These are phyloP conservation scores for Cyclotella distinguenda DNA, from an alignment of 108 stramenopile species.

Conservation along the genomic window DNA sequence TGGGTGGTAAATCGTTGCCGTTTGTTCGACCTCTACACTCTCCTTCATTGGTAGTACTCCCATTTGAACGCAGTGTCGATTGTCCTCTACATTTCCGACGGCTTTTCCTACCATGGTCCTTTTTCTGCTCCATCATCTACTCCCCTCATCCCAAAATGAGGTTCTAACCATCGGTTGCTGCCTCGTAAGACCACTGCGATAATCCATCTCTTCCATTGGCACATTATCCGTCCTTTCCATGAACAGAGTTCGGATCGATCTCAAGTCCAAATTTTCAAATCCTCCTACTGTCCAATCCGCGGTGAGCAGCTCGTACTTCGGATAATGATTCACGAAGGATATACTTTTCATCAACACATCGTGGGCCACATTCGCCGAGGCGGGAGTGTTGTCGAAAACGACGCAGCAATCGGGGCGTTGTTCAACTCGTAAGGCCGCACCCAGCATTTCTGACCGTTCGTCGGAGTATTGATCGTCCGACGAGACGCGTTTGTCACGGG, in stretches of 20 bases:
- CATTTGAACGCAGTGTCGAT: no score
- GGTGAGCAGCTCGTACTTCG: conserved; percentile 67
- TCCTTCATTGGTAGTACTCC: no score
- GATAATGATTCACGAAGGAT: conserved; percentile 58
- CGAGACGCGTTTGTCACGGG: conserved; percentile 61
- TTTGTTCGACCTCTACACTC: no score
- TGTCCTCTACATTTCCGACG: no score
- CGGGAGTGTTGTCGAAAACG: conserved; percentile 70
- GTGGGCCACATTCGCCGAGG: conserved; percentile 55
- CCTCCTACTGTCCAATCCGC: conserved; percentile 62
- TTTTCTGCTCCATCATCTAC: no score
- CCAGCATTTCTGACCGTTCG: conserved; percentile 64
- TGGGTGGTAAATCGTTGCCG: no score
- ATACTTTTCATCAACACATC: conserved; percentile 77
- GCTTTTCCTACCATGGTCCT: no score
- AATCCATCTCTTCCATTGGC: not conserved
- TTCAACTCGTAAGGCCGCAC: conserved; percentile 65
- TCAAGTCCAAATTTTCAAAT: conserved; percentile 25
- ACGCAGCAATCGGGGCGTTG: conserved; percentile 76
- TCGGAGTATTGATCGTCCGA: conserved; percentile 37
- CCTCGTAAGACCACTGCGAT: conserved; percentile 12
- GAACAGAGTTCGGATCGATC: conserved; percentile 30
- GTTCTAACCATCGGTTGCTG: conserved; percentile 30
- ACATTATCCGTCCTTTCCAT: conserved; percentile 26
- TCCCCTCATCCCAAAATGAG: no score